Percentiles rank a stretch among this genome's conserved stretches.
These are phyloP conservation scores for Magnolia kwangsiensis DNA, from an alignment of 164 flowering plant species.

Conservation along the genomic window DNA sequence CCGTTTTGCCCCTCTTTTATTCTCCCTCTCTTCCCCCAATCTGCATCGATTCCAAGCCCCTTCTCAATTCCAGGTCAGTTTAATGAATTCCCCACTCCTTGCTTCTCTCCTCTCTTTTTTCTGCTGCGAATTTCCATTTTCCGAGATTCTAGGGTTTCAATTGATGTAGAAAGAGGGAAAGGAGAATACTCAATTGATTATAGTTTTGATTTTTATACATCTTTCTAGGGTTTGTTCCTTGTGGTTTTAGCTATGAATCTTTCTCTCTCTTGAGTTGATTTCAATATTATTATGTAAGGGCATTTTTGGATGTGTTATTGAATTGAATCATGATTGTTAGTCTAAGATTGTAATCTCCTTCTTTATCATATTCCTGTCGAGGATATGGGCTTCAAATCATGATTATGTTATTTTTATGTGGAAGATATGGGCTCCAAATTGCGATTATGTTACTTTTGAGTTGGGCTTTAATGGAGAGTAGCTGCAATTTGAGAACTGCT, in stretches of 20 bases:
- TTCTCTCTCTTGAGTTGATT: not conserved
- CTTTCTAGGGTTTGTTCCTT: not conserved
- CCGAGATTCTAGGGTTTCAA: not conserved
- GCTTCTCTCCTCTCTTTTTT: not conserved
- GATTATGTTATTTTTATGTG: not conserved
- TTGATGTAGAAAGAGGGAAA: too few species aligned
- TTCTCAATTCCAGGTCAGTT: not conserved
- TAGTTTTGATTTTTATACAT: too few species aligned
- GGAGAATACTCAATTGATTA: not conserved
- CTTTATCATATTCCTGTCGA: not conserved
- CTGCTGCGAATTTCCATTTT: not conserved
- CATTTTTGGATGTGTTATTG: not conserved
- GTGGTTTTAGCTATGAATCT: not conserved
- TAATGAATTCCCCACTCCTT: too few species aligned
- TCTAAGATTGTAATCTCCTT: too few species aligned
- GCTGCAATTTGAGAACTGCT: not conserved
- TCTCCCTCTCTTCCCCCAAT: not conserved
- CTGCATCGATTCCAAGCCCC: not conserved
- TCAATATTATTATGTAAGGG: not conserved
- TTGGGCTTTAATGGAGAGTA: not conserved
- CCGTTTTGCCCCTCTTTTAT: not conserved
- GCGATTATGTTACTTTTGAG: not conserved
- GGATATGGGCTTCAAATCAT: not conserved
- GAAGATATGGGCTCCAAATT: not conserved
- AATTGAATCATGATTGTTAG: not conserved